Evolutionary conservation across 495 filamentous ascomycete species (phyloP), one percentile per base, ranked within the genome.

Genomic region (Penicillium cinerascens): DNA sequence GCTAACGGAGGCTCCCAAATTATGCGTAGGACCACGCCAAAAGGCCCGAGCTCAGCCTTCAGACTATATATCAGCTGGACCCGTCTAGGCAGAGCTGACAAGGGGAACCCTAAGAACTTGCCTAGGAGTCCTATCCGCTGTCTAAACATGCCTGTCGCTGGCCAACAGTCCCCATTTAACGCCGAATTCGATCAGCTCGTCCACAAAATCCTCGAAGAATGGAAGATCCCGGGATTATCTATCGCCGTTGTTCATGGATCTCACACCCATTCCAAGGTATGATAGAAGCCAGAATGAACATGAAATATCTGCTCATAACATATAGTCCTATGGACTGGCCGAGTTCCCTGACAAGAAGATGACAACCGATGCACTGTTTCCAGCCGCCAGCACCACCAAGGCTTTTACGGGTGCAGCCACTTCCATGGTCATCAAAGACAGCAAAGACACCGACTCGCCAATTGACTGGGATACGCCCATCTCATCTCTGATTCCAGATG

Each of bases 301-400:
- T 49, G 22, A 27, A 9, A 16, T 17, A 33, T 36, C 49, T 58
- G 18, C 49, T 63, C 18, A 64, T 22, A 2, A 2, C 22, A 5
- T 15, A 27, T 23, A 84, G 80, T 80, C 78, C 16, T 82, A 82
- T 60, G 81, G 80, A 40, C 55, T 76, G 16, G 68, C 77, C 7
- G 39, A 55, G 23, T 45, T 69, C 38, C 67, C 73, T 2, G 62
- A 66, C 35, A 69, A 60, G 4, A 65, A 62, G 4, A 77, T 79
- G 33, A 80, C 77, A 6, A 66, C 73, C 9, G 64, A 73, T 18
- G 68, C 73, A 9, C 64, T 76, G 11, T 76, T 76, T 59, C 65
- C 66, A 36, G 57, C 61, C 4, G 51, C 70, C 39, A 80, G 77
- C 56, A 84, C 80, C 1, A 83, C 78, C 20, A 84, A 84, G 60